Conservation (phyloP, 1,284 basidiomycete species). For the Apiotrichum akiyoshidainum region DNA sequence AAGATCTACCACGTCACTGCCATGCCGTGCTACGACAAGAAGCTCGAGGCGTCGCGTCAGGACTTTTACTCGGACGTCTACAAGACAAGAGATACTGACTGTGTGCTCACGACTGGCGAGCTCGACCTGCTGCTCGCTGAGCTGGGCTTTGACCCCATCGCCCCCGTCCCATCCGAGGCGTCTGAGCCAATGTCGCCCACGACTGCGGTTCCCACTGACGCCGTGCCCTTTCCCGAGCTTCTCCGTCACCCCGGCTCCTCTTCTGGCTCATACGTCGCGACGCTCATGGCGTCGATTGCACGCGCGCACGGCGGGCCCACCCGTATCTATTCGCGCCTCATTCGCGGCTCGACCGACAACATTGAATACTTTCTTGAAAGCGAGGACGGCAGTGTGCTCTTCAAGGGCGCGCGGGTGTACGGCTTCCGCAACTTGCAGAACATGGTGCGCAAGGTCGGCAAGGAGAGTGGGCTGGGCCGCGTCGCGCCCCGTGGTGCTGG, state of each 20-base stretch:
- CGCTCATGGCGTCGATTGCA: constrained; percentile 60
- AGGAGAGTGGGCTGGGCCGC: constrained; percentile 69
- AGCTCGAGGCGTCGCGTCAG: constrained; percentile 89
- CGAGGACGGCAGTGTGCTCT: constrained; percentile 62
- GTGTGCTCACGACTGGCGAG: constrained; percentile 96
- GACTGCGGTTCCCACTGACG: constrained; percentile 4
- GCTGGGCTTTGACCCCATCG: constrained; percentile 71
- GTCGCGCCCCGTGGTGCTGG: constrained; percentile 46
- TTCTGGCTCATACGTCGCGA: constrained; percentile 90
- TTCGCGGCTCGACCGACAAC: constrained; percentile 63
- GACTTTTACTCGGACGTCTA: constrained; percentile 81
- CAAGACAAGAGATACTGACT: constrained; percentile 88
- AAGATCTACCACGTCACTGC: constrained; percentile 93
- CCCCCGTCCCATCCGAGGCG: constrained; percentile 57
- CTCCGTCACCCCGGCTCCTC: constrained; percentile 76
- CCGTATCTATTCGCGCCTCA: constrained; percentile 58
- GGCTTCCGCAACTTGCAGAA: constrained; percentile 98
- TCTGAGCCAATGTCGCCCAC: constrained; percentile 22
- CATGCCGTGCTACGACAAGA: constrained; percentile 99
- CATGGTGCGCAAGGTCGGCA: constrained; percentile 87
- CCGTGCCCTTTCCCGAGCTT: constrained; percentile 63
- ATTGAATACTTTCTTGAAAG: constrained; percentile 61
- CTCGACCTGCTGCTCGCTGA: constrained; percentile 81
- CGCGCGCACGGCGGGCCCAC: constrained; percentile 55
- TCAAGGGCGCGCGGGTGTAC: constrained; percentile 92